phyloP scores from a whole-genome alignment of 345 rosid genomes.

The Melastoma malabathricum region DNA sequence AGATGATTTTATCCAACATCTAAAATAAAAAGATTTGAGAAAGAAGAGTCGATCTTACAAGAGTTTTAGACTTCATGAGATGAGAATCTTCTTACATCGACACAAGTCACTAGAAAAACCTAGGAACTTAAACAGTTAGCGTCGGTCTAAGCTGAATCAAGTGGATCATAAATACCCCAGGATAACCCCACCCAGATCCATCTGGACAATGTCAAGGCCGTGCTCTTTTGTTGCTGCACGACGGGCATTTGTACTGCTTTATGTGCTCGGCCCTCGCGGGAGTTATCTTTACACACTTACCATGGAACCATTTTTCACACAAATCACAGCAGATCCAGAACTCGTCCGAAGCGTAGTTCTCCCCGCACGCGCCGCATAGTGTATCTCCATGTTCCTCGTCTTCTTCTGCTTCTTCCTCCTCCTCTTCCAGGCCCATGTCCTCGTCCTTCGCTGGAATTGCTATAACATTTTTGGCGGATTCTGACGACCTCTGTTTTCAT shows the following conservation, averaged over 20 bases:
- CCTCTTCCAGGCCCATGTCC: slow-evolving; percentile 29
- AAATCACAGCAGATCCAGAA: slow-evolving; percentile 72
- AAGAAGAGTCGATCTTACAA: too few species aligned
- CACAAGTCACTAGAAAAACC: too few species aligned
- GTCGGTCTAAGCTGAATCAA: too few species aligned
- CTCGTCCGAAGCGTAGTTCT: slow-evolving; percentile 55
- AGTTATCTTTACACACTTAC: slow-evolving; percentile 73
- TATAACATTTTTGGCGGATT: slow-evolving; percentile 31
- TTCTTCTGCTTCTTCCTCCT: slow-evolving; percentile 26
- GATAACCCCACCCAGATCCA: too few species aligned
- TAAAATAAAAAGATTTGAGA: too few species aligned
- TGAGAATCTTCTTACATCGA: too few species aligned
- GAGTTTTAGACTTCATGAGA: too few species aligned
- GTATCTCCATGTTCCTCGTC: slow-evolving; percentile 33
- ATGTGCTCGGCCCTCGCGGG: slow-evolving; percentile 82
- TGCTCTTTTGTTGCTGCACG: slow-evolving; percentile 77
- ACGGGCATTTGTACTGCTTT: slow-evolving; percentile 73
- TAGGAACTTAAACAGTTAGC: too few species aligned
- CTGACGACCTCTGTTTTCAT: slow-evolving; percentile 36
- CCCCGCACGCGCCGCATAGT: slow-evolving; percentile 64
- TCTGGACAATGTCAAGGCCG: slow-evolving; percentile 24
- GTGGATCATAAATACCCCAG: too few species aligned
- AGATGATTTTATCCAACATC: too few species aligned
- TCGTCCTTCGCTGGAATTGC: slow-evolving; percentile 25
- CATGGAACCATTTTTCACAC: slow-evolving; percentile 79